phyloP scores from a whole-genome alignment of 108 stramenopile genomes.

The Skeletonema menzelii region DNA sequence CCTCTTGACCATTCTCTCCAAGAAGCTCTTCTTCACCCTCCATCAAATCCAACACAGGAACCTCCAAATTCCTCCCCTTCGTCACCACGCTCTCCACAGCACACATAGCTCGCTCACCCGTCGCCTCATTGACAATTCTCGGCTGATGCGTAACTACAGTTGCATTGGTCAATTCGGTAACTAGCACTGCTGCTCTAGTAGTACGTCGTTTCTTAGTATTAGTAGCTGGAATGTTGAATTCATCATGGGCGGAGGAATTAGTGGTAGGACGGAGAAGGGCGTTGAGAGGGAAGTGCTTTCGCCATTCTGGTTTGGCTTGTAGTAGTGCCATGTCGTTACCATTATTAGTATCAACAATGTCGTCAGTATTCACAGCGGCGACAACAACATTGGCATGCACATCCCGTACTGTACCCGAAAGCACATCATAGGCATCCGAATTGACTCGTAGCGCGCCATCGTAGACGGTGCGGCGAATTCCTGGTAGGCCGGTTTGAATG shows the following conservation, averaged over 20 bases:
- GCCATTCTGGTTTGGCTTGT: constrained; percentile 17
- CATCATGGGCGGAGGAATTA: neutral
- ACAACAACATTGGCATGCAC: neutral
- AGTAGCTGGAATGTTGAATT: neutral
- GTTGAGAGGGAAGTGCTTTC: constrained; percentile 9
- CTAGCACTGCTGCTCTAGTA: neutral
- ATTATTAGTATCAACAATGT: neutral
- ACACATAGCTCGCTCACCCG: neutral
- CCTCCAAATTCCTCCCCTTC: neutral
- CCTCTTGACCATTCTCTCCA: neutral
- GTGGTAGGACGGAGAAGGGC: constrained; percentile 20
- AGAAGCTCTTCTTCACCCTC: neutral
- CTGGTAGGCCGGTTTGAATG: constrained; percentile 70
- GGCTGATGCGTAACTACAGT: neutral
- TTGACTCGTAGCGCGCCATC: constrained; percentile 75
- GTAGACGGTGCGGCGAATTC: constrained; percentile 67
- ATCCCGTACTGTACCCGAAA: neutral
- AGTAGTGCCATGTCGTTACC: neutral
- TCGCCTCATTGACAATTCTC: neutral
- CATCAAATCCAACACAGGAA: constrained; percentile 2
- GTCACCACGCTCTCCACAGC: neutral
- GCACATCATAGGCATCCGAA: constrained; percentile 47
- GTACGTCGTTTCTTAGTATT: neutral
- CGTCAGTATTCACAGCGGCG: no score
- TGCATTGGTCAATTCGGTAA: constrained; percentile 15